A percentile compares a stretch with the other conserved stretches of the same genome.
phyloP scores from a whole-genome alignment of 225 moss, liverwort and hornwort species.

The Thuidium tamariscinum region DNA sequence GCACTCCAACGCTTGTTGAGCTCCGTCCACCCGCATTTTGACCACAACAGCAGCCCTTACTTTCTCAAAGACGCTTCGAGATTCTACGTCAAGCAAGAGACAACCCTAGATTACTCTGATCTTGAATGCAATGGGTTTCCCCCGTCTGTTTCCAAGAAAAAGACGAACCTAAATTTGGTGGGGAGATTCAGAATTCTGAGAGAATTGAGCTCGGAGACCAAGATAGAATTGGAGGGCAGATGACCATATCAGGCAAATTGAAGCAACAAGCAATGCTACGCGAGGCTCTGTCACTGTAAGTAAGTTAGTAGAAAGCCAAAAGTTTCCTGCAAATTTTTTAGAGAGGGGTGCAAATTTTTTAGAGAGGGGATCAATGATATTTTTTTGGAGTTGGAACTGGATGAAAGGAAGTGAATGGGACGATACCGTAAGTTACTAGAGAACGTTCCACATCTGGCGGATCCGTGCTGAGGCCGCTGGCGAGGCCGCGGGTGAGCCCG shows the following conservation, averaged over 20 bases:
- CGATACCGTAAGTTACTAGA: too few relatives aligned
- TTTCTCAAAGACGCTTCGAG: background rate
- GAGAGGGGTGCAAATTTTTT: background rate
- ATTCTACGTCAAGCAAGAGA: background rate
- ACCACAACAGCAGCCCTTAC: background rate
- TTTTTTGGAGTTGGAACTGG: background rate
- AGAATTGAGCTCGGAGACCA: background rate
- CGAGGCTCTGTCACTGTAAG: background rate
- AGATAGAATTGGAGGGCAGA: background rate
- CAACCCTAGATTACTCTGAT: background rate
- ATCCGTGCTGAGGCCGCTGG: too few relatives aligned
- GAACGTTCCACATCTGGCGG: too few relatives aligned
- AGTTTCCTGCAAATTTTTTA: background rate
- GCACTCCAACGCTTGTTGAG: constrained; percentile 15
- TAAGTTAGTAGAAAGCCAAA: background rate
- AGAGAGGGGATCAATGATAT: background rate
- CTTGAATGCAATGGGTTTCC: background rate
- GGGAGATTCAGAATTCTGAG: background rate
- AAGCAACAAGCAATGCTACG: background rate
- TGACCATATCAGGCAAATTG: background rate
- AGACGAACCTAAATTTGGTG: too few relatives aligned
- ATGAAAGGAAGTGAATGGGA: background rate
- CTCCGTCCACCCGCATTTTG: background rate
- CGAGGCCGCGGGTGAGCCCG: too few relatives aligned
- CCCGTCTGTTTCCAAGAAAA: too few relatives aligned